phyloP scores from a whole-genome alignment of 2,329 filamentous ascomycete species.

The Monosporascus sp. region DNA sequence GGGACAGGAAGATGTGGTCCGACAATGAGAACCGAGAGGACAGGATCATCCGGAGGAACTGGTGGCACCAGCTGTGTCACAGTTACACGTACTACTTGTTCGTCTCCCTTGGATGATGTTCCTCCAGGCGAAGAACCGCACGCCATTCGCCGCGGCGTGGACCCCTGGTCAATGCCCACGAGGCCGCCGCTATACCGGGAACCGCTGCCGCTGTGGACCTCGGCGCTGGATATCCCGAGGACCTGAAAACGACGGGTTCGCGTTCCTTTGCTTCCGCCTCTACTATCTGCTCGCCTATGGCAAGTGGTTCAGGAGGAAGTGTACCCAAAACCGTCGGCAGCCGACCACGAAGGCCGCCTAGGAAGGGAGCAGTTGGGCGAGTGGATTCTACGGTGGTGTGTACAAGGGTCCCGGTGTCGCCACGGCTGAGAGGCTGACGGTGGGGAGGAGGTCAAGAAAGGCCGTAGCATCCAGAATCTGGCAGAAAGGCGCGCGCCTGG shows the following conservation, averaged over 20 bases:
- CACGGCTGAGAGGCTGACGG: slow-evolving; percentile 46
- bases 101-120: slow-evolving; percentile 62
- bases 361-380: slow-evolving; percentile 50
- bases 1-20: slow-evolving; percentile 49
- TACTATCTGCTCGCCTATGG: slow-evolving; percentile 59
- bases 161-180: slow-evolving; percentile 63
- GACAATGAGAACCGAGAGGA: slow-evolving; percentile 47
- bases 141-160: slow-evolving; percentile 59
- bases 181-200: slow-evolving; percentile 62
- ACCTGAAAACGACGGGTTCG: slow-evolving; percentile 59
- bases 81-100: slow-evolving; percentile 53
- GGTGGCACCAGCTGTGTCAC: slow-evolving; percentile 60
- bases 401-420: slow-evolving; percentile 55
- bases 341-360: slow-evolving; percentile 31
- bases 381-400: slow-evolving; percentile 52
- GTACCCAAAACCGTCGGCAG: slow-evolving; percentile 20
- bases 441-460: slow-evolving; percentile 36
- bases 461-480: slow-evolving; percentile 30
- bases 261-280: slow-evolving; percentile 54
- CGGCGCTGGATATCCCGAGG: slow-evolving; percentile 58
- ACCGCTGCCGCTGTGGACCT: slow-evolving; percentile 64
- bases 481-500: slow-evolving; percentile 27
- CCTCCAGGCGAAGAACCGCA: slow-evolving; percentile 55
- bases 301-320: slow-evolving; percentile 49
- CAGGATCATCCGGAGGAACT: slow-evolving; percentile 52